Evolutionary conservation across 148 eudicot genomes (phyloP), one percentile per base, ranked within the genome.

Genomic region (Fagopyrum tataricum): DNA sequence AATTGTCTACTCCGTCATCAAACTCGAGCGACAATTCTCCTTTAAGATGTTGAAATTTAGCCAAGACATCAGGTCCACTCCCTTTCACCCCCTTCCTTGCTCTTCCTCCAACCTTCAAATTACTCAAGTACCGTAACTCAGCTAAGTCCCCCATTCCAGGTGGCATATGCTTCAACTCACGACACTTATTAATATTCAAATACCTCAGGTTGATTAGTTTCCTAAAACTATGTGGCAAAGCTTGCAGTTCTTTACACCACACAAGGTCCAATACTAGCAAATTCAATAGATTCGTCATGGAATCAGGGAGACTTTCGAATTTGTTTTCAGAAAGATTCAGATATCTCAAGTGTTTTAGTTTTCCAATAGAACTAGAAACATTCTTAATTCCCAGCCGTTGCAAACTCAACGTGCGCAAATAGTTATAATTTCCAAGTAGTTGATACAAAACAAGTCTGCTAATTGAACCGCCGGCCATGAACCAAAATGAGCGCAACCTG

Each of bases 261-360:
- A 0, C 9, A 23, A 79, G 70, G 39, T 74, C 23, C 42, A 82
- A 9, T 4, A 66, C 59, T 39, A 76, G 75, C 76, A 85, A 53
- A 73, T 86, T 84, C 21, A 68, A 48, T 14, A 84, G 79, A 47
- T 75, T 77, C 44, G 81, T 70, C 10, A 82, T 70, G n/a, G 84
- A 70, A 7, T 67, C 56, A 0, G 82, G 81, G 0, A 81, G 74
- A 5, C 1, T 14, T 12, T 21, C 41, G 0, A 66, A 21, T 2
- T 7, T 17, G 58, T 76, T 77, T 4, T 51, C 39, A 23, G 78
- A 77, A 18, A 81, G 80, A 59, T 82, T 76, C 21, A 86, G 76
- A 61, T 70, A 80, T 67, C 90, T 84, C 49, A 86, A 78, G 20
- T 76, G 9, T 0, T 37, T 49, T 24, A 24, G 31, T n/a, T 69